Percentiles rank a stretch among this genome's conserved stretches.
Evolutionary conservation across 306 rosid genomes (phyloP).

Genomic region (Castanea sativa): DNA sequence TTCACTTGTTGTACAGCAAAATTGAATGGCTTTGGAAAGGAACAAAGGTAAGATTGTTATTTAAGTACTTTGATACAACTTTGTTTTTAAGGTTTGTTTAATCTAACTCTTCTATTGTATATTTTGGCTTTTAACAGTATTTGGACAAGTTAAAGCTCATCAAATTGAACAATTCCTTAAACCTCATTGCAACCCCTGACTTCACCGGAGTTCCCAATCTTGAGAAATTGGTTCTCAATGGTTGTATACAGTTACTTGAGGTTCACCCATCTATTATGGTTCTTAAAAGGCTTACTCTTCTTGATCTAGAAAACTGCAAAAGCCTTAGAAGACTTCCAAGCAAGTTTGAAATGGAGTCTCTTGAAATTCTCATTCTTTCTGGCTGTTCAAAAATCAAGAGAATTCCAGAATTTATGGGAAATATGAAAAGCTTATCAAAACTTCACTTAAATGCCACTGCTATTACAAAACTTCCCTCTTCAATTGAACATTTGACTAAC

Average conservation of each 20-base stretch:
- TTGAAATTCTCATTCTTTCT: slow-evolving; percentile 20
- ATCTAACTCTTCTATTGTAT: not conserved
- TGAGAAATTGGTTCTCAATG: not conserved
- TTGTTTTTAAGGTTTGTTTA: no score
- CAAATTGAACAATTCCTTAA: not conserved
- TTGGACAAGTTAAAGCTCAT: not conserved
- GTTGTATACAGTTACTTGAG: not conserved
- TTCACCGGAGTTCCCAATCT: not conserved
- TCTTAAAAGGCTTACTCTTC: not conserved
- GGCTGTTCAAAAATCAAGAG: slow-evolving; percentile 28
- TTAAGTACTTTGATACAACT: no score
- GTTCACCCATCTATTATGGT: not conserved
- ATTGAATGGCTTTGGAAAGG: not conserved
- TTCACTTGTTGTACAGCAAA: no score
- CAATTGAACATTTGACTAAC: no score
- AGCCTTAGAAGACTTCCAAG: not conserved
- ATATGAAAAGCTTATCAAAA: slow-evolving; percentile 10
- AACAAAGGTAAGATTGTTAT: no score
- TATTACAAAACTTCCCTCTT: no score
- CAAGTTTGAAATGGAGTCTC: slow-evolving; percentile 14
- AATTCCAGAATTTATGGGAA: slow-evolving; percentile 29
- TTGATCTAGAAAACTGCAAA: not conserved
- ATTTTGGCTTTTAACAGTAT: not conserved
- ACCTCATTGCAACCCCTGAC: not conserved
- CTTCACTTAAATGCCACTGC: not conserved